phyloP scores from a whole-genome alignment of 306 rosid species.

The Leucaena leucocephala region DNA sequence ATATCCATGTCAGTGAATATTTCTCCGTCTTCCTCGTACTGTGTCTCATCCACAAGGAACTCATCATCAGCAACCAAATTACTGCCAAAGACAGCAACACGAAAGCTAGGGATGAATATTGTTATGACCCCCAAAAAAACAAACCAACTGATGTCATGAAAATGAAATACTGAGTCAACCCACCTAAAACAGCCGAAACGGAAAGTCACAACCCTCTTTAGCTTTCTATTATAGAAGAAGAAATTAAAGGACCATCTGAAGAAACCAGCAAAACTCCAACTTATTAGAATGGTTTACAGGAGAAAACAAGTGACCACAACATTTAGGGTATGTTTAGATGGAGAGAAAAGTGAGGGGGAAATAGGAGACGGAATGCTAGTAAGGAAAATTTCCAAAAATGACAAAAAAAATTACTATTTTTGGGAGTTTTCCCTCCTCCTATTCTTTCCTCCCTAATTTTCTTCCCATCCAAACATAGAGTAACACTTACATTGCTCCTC shows the following conservation, averaged over 20 bases:
- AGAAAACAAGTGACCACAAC: neutral
- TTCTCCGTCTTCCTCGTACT: constrained; percentile 69
- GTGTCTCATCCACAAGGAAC: constrained; percentile 53
- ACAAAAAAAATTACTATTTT: too few relatives aligned
- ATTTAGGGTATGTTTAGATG: neutral
- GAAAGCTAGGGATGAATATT: constrained; percentile 13
- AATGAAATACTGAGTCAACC: constrained; percentile 23
- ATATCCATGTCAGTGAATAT: constrained; percentile 90
- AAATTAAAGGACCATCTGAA: constrained; percentile 93
- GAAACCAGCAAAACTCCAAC: constrained; percentile 26
- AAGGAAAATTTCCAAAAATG: too few relatives aligned
- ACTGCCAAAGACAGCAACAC: constrained; percentile 51
- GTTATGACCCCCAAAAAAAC: constrained; percentile 6
- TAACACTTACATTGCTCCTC: constrained; percentile 72
- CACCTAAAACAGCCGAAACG: constrained; percentile 88
- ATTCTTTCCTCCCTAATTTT: too few relatives aligned
- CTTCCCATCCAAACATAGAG: neutral
- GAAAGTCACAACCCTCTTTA: constrained; percentile 81
- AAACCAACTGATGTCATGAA: neutral
- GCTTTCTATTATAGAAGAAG: constrained; percentile 89
- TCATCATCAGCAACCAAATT: constrained; percentile 73
- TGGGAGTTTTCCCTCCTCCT: too few relatives aligned
- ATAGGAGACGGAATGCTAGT: too few relatives aligned
- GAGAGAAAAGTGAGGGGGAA: too few relatives aligned
- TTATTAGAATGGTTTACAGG: constrained; percentile 19